Evolutionary conservation across 1,284 basidiomycete species (phyloP).

Genomic region (Ustilago crameri): DNA sequence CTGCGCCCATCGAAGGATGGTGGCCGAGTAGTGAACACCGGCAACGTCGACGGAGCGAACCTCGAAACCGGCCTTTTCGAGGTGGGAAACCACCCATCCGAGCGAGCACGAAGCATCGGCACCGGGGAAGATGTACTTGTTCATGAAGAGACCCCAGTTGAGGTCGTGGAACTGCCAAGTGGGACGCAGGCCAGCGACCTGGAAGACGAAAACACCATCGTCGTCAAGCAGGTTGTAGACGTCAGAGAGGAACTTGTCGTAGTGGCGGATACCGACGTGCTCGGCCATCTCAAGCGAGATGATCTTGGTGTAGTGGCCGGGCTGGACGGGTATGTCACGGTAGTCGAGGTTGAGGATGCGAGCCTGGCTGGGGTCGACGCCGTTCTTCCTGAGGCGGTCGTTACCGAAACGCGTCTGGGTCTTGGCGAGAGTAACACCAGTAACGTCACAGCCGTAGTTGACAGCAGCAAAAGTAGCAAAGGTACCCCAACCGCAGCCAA

Average conservation of each 20-base stretch:
- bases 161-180: conserved; percentile 98
- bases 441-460: conserved; percentile 94
- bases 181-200: conserved; percentile 93
- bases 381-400: conserved; percentile 84
- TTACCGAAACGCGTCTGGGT: conserved; percentile 95
- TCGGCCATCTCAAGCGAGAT: conserved; percentile 98
- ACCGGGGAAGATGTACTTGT: conserved; percentile 83
- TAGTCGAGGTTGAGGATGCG: conserved; percentile 95
- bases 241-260: conserved; percentile 86
- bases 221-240: conserved; percentile 94
- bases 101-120: conserved; percentile 86
- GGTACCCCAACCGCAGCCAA: conserved; percentile 99
- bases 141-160: conserved; percentile 78
- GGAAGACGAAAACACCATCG: conserved; percentile 92
- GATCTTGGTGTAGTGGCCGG: conserved; percentile 89
- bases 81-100: conserved; percentile 86
- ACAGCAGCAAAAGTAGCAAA: conserved; percentile 93
- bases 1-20: conserved; percentile 74
- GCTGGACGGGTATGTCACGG: conserved; percentile 85
- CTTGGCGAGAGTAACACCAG: conserved; percentile 90
- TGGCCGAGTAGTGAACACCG: conserved; percentile 82
- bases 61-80: conserved; percentile 92
- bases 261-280: conserved; percentile 89
- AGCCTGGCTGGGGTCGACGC: conserved; percentile 79
- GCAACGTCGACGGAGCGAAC: conserved; percentile 96